A percentile compares a stretch with the other conserved stretches of the same genome.
phyloP scores from a whole-genome alignment of 257 asterid species.

The Euphrasia confusa region DNA sequence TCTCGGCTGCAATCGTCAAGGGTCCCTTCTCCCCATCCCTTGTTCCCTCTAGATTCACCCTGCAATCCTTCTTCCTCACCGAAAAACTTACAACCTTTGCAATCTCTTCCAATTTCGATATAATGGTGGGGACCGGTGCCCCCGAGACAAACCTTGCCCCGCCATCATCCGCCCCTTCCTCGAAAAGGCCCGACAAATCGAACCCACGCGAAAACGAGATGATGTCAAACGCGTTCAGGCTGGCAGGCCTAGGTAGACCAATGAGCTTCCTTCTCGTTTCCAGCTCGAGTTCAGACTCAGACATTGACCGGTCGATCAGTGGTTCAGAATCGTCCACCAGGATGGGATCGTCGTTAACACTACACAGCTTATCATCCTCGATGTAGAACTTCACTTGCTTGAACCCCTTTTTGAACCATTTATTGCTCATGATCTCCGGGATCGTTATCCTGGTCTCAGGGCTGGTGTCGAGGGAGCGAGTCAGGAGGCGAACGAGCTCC shows the following conservation, averaged over 20 bases:
- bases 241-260: slow-evolving; percentile 68
- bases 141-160: slow-evolving; percentile 63
- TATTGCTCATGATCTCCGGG: slow-evolving; percentile 55
- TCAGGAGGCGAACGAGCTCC: slow-evolving; percentile 45
- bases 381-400: slow-evolving; percentile 63
- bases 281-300: slow-evolving; percentile 65
- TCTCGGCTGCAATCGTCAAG: slow-evolving; percentile 84
- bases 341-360: slow-evolving; percentile 37
- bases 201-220: slow-evolving; percentile 87
- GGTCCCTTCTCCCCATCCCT: slow-evolving; percentile 89
- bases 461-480: slow-evolving; percentile 51
- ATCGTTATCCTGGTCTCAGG: slow-evolving; percentile 63
- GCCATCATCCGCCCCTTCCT: slow-evolving; percentile 72
- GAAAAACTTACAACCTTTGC: slow-evolving; percentile 82
- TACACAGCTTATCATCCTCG: slow-evolving; percentile 81
- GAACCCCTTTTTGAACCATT: slow-evolving; percentile 65
- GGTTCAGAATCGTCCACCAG: slow-evolving; percentile 29
- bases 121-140: slow-evolving; percentile 68
- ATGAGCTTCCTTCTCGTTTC: slow-evolving; percentile 43
- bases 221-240: slow-evolving; percentile 89
- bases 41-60: slow-evolving; percentile 78
- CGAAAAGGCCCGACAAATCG: slow-evolving; percentile 83
- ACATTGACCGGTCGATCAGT: slow-evolving; percentile 53
- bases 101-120: slow-evolving; percentile 80
- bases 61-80: slow-evolving; percentile 86